A percentile compares a stretch with the other conserved stretches of the same genome.
Evolutionary conservation across 2,329 filamentous ascomycete genomes (phyloP).

Genomic region (Neofusicoccum umdonicola): DNA sequence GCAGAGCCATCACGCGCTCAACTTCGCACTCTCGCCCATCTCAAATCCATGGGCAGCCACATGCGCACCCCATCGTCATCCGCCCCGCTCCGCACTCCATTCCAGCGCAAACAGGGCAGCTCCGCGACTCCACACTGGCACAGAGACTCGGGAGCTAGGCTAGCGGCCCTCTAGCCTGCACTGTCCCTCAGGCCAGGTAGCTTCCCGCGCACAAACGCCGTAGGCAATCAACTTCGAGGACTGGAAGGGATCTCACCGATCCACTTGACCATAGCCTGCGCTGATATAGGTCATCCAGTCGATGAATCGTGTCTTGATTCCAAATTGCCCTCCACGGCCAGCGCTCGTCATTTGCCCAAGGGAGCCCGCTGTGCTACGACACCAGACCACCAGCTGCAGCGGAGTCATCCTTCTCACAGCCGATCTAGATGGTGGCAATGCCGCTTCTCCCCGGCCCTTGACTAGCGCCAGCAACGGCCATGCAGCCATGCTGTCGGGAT

Average conservation of each 20-base stretch:
- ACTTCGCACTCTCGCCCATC: background rate
- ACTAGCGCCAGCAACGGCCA: background rate
- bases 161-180: slow-evolving; percentile 1
- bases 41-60: slow-evolving; percentile 8
- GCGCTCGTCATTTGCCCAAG: slow-evolving; percentile 1
- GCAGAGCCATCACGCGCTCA: background rate
- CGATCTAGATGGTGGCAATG: background rate
- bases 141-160: slow-evolving; percentile 2
- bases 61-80: slow-evolving; percentile 7
- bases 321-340: background rate
- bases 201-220: slow-evolving; percentile 5
- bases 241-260: background rate
- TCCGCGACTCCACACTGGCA: background rate
- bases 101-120: background rate
- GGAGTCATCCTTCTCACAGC: background rate
- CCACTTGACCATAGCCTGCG: slow-evolving; percentile 1
- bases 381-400: background rate
- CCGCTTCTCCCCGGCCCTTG: background rate
- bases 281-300: slow-evolving; percentile 14
- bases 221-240: background rate
- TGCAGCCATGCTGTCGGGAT: background rate
- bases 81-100: background rate
- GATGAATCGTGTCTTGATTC: background rate
- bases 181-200: slow-evolving; percentile 2
- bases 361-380: background rate